Evolutionary conservation across 2,329 filamentous ascomycete species (phyloP).

Genomic region (Aspergillus sp.): DNA sequence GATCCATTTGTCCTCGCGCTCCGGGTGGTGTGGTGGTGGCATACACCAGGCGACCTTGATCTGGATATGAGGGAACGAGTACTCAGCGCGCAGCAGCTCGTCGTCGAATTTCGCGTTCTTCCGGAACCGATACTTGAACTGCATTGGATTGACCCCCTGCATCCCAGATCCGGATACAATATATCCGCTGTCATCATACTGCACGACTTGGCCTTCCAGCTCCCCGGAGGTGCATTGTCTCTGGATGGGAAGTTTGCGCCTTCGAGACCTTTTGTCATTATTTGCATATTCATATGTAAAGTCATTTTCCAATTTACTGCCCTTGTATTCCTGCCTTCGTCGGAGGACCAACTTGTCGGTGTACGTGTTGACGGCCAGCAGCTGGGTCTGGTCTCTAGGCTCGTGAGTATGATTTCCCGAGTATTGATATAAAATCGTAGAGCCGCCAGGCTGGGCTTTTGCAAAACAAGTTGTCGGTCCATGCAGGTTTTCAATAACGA

Average conservation of each 20-base stretch:
- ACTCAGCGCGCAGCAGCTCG: conserved; percentile 56
- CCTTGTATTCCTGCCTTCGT: conserved; percentile 45
- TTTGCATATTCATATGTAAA: conserved; percentile 47
- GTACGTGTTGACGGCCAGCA: conserved; percentile 50
- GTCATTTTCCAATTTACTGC: conserved; percentile 42
- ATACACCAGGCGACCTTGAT: conserved; percentile 55
- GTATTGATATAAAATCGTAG: conserved; percentile 40
- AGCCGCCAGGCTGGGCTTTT: conserved; percentile 33
- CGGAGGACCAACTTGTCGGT: conserved; percentile 45
- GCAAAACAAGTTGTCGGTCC: conserved; percentile 51
- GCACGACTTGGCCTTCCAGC: conserved; percentile 45
- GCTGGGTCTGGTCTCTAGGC: conserved; percentile 39
- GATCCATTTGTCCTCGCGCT: conserved; percentile 54
- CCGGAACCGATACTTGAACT: conserved; percentile 55
- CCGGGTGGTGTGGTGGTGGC: conserved; percentile 48
- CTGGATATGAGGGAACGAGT: conserved; percentile 52
- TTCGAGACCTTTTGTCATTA: not conserved
- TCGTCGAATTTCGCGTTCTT: conserved; percentile 54
- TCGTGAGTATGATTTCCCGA: conserved; percentile 43
- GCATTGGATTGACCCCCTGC: conserved; percentile 50
- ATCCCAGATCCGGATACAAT: conserved; percentile 54
- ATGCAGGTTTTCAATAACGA: conserved; percentile 47
- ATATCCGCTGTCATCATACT: conserved; percentile 54
- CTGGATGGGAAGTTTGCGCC: conserved; percentile 43
- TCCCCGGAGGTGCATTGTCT: conserved; percentile 49